Evolutionary conservation across 2,329 filamentous ascomycete genomes (phyloP).

Genomic region (Colletotrichum plurivorum): DNA sequence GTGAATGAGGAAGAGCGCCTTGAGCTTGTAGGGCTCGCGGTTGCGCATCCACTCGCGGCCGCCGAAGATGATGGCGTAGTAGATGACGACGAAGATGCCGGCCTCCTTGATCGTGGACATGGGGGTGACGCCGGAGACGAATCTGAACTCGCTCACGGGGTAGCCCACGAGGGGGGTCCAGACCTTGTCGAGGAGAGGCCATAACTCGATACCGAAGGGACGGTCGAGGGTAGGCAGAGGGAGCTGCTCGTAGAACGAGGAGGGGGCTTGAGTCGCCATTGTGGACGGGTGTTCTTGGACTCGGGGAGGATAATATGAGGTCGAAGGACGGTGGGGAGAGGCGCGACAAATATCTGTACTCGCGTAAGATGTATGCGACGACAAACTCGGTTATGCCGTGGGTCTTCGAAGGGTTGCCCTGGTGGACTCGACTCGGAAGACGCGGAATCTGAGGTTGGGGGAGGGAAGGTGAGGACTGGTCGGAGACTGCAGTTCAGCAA

Average conservation of each 20-base stretch:
- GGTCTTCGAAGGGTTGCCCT: constrained; percentile 36
- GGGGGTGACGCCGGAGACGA: constrained; percentile 84
- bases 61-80: constrained; percentile 95
- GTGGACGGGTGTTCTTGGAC: constrained; percentile 40
- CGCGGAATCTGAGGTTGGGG: constrained; percentile 32
- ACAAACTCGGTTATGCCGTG: constrained; percentile 30
- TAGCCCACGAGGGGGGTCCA: constrained; percentile 85
- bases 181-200: constrained; percentile 93
- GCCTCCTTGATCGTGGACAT: constrained; percentile 93
- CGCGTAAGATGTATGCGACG: constrained; percentile 20
- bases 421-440: constrained; percentile 44
- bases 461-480: constrained; percentile 3
- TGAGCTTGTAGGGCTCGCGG: constrained; percentile 87
- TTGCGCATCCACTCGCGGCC: constrained; percentile 94
- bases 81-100: constrained; percentile 83
- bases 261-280: constrained; percentile 55
- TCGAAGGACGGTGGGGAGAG: constrained; percentile 1
- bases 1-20: constrained; percentile 92
- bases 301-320: constrained; percentile 18
- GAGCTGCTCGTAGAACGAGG: constrained; percentile 67
- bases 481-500: constrained; percentile 23
- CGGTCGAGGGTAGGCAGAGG: constrained; percentile 87
- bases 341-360: constrained; percentile 17
- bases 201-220: constrained; percentile 91
- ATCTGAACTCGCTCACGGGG: constrained; percentile 87